Percentiles rank a stretch among this genome's conserved stretches.
These are phyloP conservation scores for Herpotrichia juniperi DNA, from an alignment of 2,329 filamentous ascomycete genomes.

Conservation along the genomic window DNA sequence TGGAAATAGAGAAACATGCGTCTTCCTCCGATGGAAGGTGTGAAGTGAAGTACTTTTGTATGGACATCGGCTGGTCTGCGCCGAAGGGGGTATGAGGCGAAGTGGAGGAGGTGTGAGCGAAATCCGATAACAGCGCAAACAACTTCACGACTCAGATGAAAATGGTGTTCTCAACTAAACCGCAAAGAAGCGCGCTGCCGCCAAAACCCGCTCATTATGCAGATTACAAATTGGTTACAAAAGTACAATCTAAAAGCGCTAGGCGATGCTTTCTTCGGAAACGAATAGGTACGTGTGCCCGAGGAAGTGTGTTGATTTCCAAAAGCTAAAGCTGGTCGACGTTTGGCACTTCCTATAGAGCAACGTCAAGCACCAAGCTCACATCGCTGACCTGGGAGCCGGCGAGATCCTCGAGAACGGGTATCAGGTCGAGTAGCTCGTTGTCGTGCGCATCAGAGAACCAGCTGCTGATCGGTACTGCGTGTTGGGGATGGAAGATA, in stretches of 20 bases:
- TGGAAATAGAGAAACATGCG: conserved; percentile 10
- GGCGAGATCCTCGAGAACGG: conserved; percentile 95
- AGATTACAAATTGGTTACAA: conserved; percentile 49
- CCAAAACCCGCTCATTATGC: conserved; percentile 23
- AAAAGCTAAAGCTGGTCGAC: neutral
- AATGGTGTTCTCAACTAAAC: conserved; percentile 6
- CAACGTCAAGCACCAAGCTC: conserved; percentile 94
- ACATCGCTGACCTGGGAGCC: conserved; percentile 89
- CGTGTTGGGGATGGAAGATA: conserved; percentile 99
- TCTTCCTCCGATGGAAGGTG: neutral
- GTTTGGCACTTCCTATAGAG: conserved; percentile 53
- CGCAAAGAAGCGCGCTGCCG: neutral
- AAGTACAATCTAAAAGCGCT: conserved; percentile 38
- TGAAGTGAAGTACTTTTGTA: conserved; percentile 26
- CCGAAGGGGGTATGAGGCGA: conserved; percentile 8
- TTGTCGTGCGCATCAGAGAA: conserved; percentile 99
- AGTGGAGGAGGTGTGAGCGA: conserved; percentile 6
- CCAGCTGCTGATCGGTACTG: conserved; percentile 99
- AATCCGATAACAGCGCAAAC: conserved; percentile 8
- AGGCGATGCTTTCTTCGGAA: conserved; percentile 19
- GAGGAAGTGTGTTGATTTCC: neutral
- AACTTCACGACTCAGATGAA: neutral
- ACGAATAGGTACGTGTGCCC: conserved; percentile 17
- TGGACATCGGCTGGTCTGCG: conserved; percentile 20
- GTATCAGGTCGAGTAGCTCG: conserved; percentile 95